Conservation (phyloP, 2,329 filamentous ascomycete genomes). For the Emergomyces pasteurianus region DNA sequence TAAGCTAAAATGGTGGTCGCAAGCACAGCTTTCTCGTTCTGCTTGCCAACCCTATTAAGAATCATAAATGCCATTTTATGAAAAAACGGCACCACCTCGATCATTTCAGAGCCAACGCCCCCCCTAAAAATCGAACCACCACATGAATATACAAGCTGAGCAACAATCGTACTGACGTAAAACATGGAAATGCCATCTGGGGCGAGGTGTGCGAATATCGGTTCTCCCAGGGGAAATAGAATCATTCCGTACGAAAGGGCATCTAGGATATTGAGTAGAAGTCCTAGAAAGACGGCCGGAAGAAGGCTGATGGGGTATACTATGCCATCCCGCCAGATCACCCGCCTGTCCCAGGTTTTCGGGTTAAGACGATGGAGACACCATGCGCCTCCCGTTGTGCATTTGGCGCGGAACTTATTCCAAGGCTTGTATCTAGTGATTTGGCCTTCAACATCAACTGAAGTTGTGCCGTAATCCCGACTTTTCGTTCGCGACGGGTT, state of each 20-base stretch:
- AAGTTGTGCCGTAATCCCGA: conserved; percentile 19
- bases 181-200: conserved; percentile 96
- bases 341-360: conserved; percentile 57
- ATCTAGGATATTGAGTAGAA: conserved; percentile 86
- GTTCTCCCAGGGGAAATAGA: conserved; percentile 78
- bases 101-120: conserved; percentile 91
- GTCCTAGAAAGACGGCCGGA: conserved; percentile 76
- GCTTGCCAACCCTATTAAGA: conserved; percentile 61
- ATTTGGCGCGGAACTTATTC: not conserved
- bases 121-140: conserved; percentile 80
- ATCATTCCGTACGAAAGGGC: conserved; percentile 96
- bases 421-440: not conserved
- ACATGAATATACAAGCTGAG: conserved; percentile 77
- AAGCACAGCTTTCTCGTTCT: conserved; percentile 73
- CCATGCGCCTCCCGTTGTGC: conserved; percentile 8
- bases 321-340: conserved; percentile 52
- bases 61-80: conserved; percentile 96
- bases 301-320: conserved; percentile 58
- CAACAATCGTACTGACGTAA: conserved; percentile 93
- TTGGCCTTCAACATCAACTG: not conserved
- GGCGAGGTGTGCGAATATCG: conserved; percentile 73
- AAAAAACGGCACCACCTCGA: conserved; percentile 97
- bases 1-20: conserved; percentile 91
- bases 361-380: conserved; percentile 42
- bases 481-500: conserved; percentile 19